A percentile compares a stretch with the other conserved stretches of the same genome.
phyloP scores from a whole-genome alignment of 371 early-diverging fungal genomes.

The Sporodiniella umbellata region DNA sequence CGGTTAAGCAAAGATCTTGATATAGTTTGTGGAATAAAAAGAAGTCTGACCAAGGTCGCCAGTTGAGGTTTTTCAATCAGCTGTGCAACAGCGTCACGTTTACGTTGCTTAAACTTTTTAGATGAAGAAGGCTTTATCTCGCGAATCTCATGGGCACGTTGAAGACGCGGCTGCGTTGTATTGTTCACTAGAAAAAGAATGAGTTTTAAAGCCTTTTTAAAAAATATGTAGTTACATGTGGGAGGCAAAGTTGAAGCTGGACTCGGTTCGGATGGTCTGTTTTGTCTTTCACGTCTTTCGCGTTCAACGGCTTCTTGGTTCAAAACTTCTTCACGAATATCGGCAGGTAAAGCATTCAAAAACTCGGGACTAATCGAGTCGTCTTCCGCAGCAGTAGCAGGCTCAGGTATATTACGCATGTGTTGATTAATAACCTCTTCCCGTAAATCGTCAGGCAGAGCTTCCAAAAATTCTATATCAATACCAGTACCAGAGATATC shows the following conservation, averaged over 20 bases:
- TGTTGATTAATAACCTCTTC: slow-evolving; percentile 85
- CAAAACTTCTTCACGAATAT: slow-evolving; percentile 78
- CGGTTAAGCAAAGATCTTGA: slow-evolving; percentile 68
- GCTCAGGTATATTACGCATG: slow-evolving; percentile 26
- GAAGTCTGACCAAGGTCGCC: slow-evolving; percentile 78
- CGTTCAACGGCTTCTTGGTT: slow-evolving; percentile 62
- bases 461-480: slow-evolving; percentile 91
- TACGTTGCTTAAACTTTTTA: slow-evolving; percentile 47
- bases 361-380: slow-evolving; percentile 72
- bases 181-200: not conserved
- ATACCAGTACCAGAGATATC: slow-evolving; percentile 95
- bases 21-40: slow-evolving; percentile 79
- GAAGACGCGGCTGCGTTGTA: not conserved
- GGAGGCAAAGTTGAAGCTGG: slow-evolving; percentile 23
- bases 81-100: slow-evolving; percentile 64
- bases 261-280: slow-evolving; percentile 20
- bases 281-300: slow-evolving; percentile 47
- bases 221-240: too few species aligned
- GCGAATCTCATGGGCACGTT: slow-evolving; percentile 13
- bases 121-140: slow-evolving; percentile 11
- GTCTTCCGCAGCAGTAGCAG: slow-evolving; percentile 26
- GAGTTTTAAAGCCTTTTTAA: too few species aligned
- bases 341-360: slow-evolving; percentile 76
- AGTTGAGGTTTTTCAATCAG: slow-evolving; percentile 81
- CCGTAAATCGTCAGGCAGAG: slow-evolving; percentile 93